These are phyloP conservation scores for Solanum rostratum DNA, from an alignment of 257 asterid species.

Conservation along the genomic window DNA sequence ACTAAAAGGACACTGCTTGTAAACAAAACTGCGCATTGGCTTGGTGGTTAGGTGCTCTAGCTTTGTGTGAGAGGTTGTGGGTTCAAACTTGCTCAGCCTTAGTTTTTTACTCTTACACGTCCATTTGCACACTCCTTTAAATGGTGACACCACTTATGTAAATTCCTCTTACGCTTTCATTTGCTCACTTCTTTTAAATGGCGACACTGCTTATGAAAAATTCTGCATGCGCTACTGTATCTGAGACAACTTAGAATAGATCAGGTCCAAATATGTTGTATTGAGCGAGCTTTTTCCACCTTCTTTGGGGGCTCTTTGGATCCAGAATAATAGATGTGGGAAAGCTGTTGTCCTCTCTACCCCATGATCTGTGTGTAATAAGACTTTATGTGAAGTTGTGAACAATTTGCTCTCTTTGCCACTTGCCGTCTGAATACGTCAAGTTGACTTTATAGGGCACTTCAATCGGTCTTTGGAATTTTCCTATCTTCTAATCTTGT, in stretches of 20 bases:
- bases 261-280: not conserved
- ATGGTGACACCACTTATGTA: too few relatives aligned
- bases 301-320: not conserved
- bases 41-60: too few relatives aligned
- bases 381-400: not conserved
- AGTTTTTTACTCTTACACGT: too few relatives aligned
- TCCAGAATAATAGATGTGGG: not conserved
- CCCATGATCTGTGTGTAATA: not conserved
- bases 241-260: not conserved
- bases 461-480: not conserved
- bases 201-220: too few relatives aligned
- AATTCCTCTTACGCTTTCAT: too few relatives aligned
- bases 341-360: not conserved
- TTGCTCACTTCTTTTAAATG: too few relatives aligned
- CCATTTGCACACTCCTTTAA: too few relatives aligned
- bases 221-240: not conserved
- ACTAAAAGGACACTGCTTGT: too few relatives aligned
- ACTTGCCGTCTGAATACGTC: not conserved
- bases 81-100: too few relatives aligned
- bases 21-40: too few relatives aligned
- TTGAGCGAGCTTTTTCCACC: not conserved
- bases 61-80: too few relatives aligned
- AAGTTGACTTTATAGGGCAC: not conserved
- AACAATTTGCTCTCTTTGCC: not conserved
- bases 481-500: not conserved